Evolutionary conservation across 1,139 yeast species (phyloP), one percentile per base, ranked within the genome.

Genomic region (Yarrowia galli): DNA sequence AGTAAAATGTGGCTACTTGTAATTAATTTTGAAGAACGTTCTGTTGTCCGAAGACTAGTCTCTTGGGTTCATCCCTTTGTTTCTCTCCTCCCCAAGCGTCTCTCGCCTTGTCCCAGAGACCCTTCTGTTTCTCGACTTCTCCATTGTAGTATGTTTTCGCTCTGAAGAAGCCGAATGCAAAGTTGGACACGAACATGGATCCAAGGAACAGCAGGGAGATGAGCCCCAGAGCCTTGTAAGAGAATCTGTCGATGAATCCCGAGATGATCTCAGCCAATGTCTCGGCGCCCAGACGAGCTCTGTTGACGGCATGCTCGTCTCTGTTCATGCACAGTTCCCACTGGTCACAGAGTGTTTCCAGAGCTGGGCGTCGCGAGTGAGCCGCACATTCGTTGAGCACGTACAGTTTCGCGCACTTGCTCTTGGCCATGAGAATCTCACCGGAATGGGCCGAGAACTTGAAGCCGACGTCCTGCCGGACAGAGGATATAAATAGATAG

Each of bases 301-400:
- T 82, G 5, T 91, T 91, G 18, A 91, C 84, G 3, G 85, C 80
- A 48, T 84, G 84, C n/a, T 97, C 97, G 74, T 92, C 95, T 70
- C 89, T 81, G 71, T 87, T 86, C 96, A 89, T 92, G 76, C 98
- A 93, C 69, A 82, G 84, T 71, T 85, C 88, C 91, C 96, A 89
- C 45, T 80, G 81, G 28, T 83, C 79, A 75, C 99, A 93, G 32
- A 85, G 81, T n/a, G 79, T 78, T 69, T 88, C 90, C 32, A 92
- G 78, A 0, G 91, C 91, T 1, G 97, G 97, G 0, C 84, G 83
- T 12, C 81, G 79, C 60, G 67, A 64, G 45, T 74, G 79, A 0
- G 78, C 76, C 16, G 81, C 76, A 75, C 99, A 93, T 71, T 86
- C 84, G 76, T 93, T 92, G 40, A 87, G 77, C 40, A 84, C 75